phyloP scores from a whole-genome alignment of 2,329 filamentous ascomycete genomes.

The Ascosphaera pollenicola region DNA sequence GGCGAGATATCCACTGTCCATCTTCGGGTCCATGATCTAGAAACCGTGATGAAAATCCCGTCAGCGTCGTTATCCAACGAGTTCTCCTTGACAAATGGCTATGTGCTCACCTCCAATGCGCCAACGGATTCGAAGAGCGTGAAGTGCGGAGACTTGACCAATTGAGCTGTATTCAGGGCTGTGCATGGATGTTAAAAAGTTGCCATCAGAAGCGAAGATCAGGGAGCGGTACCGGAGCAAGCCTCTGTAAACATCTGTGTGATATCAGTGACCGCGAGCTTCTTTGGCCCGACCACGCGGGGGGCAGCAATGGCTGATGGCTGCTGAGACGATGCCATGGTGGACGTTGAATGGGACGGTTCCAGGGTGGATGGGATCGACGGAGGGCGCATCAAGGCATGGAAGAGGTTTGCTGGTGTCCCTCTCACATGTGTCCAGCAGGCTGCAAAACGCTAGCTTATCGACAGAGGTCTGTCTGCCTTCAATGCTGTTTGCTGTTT shows the following conservation, averaged over 20 bases:
- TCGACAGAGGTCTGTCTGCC: too few species aligned
- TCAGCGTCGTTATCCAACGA: background rate
- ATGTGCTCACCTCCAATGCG: constrained; percentile 32
- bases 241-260: constrained; percentile 32
- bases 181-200: background rate
- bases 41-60: background rate
- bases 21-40: constrained; percentile 97
- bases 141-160: constrained; percentile 87
- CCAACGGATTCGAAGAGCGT: constrained; percentile 88
- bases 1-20: constrained; percentile 78
- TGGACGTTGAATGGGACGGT: background rate
- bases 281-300: background rate
- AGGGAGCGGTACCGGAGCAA: constrained; percentile 21
- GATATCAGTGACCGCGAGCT: constrained; percentile 19
- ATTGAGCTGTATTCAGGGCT: constrained; percentile 59
- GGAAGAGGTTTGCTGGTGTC: too few species aligned
- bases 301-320: background rate
- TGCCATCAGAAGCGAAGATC: background rate
- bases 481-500: too few species aligned
- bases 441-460: too few species aligned
- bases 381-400: too few species aligned
- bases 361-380: too few species aligned
- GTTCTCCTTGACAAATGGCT: background rate
- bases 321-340: background rate
- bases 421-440: too few species aligned